Evolutionary conservation across 495 filamentous ascomycete species (phyloP), one percentile per base, ranked within the genome.

Genomic region (Xylaria grammica): DNA sequence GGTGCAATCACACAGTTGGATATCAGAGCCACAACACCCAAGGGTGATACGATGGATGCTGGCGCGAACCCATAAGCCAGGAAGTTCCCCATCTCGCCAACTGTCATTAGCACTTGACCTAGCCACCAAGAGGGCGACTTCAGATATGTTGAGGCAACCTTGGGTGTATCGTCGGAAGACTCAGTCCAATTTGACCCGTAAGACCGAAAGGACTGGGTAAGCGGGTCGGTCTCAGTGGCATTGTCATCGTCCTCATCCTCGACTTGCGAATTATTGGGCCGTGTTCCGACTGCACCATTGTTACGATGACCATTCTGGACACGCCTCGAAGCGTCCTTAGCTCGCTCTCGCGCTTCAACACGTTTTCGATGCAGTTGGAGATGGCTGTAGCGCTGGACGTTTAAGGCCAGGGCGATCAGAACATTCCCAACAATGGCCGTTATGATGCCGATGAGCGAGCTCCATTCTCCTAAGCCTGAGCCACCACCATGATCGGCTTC

Each of bases 61-160:
- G 95, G 94, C n/a, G 95, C 95, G 73, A 99, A 99, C 11, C 95
- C 95, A 73, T 99, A 99, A 4, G 95, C 95, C 59, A 99, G 82
- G 75, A 99, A 99, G 74, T 99, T 99, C 22, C 95, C 95, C 63
- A 88, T 87, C 79, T 99, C 95, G 15, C 95, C 95, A n/a, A 96
- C 76, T 6, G 85, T 90, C 89, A 98, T 98, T 58, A 99, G 82
- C 4, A 92, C 80, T 57, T 97, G 92, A 10, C 95, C 95, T 53
- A 85, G 78, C 95, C 95, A 98, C 95, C 95, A 99, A 69, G 94
- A 97, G 4, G 93, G 93, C 11, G 93, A 96, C 51, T 86, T 86
- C 45, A 99, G 84, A 75, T 97, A 97, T 24, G 74, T 73, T 52
- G 68, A 77, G 40, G 78, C 68, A 27, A 68, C 68, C 52, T 81